Percentiles rank a stretch among this genome's conserved stretches.
Conservation (phyloP, 164 flowering plant species). For the Berberis thunbergii region DNA sequence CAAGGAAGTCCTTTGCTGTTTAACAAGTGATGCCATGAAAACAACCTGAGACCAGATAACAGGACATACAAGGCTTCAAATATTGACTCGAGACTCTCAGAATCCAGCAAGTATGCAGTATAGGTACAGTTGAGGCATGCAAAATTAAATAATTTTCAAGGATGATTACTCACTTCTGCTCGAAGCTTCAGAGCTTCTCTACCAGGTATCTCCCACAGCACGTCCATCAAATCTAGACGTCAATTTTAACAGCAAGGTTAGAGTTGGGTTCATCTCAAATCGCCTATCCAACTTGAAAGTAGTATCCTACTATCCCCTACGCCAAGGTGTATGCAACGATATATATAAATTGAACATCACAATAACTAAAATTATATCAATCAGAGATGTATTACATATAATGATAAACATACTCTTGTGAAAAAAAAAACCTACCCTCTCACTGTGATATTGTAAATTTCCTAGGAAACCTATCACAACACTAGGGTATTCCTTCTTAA, state of each 20-base stretch:
- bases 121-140: not conserved
- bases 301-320: too few relatives aligned
- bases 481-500: too few relatives aligned
- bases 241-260: not conserved
- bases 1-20: constrained; percentile 41
- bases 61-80: not conserved
- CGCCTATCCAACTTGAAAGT: too few relatives aligned
- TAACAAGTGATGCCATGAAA: constrained; percentile 54
- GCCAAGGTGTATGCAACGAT: too few relatives aligned
- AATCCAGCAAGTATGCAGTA: not conserved
- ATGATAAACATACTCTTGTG: too few relatives aligned
- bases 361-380: too few relatives aligned
- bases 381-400: too few relatives aligned
- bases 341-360: too few relatives aligned
- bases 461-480: too few relatives aligned
- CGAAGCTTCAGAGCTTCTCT: constrained; percentile 81
- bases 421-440: too few relatives aligned
- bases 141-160: not conserved
- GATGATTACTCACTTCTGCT: constrained; percentile 53
- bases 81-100: not conserved
- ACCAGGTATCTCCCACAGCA: constrained; percentile 69
- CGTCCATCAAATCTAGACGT: constrained; percentile 67
- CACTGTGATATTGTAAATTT: too few relatives aligned
- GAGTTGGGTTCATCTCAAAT: too few relatives aligned
- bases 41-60: constrained; percentile 52